Percentiles rank a stretch among this genome's conserved stretches.
These are phyloP conservation scores for Phaffomyces opuntiae DNA, from an alignment of 805 yeast genomes.

Conservation along the genomic window DNA sequence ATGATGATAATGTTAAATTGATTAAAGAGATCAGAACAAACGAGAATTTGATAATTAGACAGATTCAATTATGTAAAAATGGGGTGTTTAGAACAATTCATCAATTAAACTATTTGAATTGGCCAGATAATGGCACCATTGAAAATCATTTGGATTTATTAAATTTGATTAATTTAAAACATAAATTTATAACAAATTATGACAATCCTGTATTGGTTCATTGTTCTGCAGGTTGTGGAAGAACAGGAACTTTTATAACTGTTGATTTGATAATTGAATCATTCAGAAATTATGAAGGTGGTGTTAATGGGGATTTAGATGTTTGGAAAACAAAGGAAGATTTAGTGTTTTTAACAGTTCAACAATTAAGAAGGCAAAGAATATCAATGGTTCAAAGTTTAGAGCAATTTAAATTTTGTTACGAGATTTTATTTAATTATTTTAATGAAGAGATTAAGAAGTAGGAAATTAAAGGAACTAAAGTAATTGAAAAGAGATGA, in stretches of 20 bases:
- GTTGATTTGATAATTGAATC: constrained; percentile 35
- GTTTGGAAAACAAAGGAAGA: constrained; percentile 36
- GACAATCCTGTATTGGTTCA: constrained; percentile 64
- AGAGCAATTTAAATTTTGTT: constrained; percentile 67
- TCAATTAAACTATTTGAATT: constrained; percentile 68
- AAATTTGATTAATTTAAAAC: constrained; percentile 26
- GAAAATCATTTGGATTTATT: constrained; percentile 27
- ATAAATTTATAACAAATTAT: constrained; percentile 13
- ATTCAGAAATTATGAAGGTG: constrained; percentile 8
- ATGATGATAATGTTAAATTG: constrained; percentile 37
- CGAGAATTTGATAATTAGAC: constrained; percentile 28
- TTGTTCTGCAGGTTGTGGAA: constrained; percentile 96
- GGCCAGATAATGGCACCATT: constrained; percentile 83
- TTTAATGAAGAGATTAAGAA: neutral
- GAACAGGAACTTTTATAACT: constrained; percentile 87
- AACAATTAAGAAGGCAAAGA: constrained; percentile 64
- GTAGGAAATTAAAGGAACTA: no score
- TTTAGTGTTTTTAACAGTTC: constrained; percentile 50
- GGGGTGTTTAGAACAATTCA: constrained; percentile 37
- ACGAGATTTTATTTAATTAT: constrained; percentile 43
- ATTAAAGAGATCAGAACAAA: constrained; percentile 23
- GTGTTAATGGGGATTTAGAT: constrained; percentile 3
- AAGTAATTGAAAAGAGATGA: no score
- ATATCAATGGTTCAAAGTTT: constrained; percentile 81
- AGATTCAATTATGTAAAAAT: constrained; percentile 17